Percentiles rank a stretch among this genome's conserved stretches.
These are phyloP conservation scores for Flaveria bidentis DNA, from an alignment of 129 eudicot genomes.

Conservation along the genomic window DNA sequence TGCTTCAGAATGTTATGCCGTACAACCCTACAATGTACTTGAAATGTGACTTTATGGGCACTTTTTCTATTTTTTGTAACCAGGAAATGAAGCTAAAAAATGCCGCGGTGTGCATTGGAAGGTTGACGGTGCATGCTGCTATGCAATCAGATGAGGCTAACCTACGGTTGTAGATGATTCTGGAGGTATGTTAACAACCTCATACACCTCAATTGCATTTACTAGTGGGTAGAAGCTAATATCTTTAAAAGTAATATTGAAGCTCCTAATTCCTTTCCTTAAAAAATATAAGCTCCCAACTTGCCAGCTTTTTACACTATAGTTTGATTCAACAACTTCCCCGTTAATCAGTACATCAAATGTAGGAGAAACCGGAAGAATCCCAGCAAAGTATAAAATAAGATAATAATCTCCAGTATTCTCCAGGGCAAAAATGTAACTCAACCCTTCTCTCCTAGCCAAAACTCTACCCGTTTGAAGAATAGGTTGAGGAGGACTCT, in stretches of 20 bases:
- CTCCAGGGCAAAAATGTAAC: constrained; percentile 60
- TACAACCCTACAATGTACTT: constrained; percentile 20
- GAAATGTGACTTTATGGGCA: constrained; percentile 8
- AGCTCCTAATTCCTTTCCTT: constrained; percentile 44
- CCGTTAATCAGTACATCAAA: constrained; percentile 70
- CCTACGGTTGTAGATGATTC: constrained; percentile 90
- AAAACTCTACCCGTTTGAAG: constrained; percentile 87
- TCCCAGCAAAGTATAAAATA: constrained; percentile 80
- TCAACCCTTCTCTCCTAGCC: constrained; percentile 60
- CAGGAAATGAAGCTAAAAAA: background rate
- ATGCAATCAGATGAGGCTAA: constrained; percentile 13
- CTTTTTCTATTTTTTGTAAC: background rate
- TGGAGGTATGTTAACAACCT: constrained; percentile 67
- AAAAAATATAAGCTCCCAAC: constrained; percentile 44
- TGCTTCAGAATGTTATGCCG: constrained; percentile 14
- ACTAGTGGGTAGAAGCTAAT: constrained; percentile 64
- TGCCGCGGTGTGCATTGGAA: background rate
- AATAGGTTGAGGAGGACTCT: constrained; percentile 59
- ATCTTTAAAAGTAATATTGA: constrained; percentile 67
- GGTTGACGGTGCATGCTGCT: constrained; percentile 10
- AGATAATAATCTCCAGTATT: constrained; percentile 62
- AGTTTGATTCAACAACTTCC: constrained; percentile 60
- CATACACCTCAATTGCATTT: constrained; percentile 85
- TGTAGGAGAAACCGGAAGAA: constrained; percentile 80
- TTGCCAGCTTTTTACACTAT: constrained; percentile 58